Conservation (phyloP, 352 stramenopile species). For the Globisporangium mamillatum region DNA sequence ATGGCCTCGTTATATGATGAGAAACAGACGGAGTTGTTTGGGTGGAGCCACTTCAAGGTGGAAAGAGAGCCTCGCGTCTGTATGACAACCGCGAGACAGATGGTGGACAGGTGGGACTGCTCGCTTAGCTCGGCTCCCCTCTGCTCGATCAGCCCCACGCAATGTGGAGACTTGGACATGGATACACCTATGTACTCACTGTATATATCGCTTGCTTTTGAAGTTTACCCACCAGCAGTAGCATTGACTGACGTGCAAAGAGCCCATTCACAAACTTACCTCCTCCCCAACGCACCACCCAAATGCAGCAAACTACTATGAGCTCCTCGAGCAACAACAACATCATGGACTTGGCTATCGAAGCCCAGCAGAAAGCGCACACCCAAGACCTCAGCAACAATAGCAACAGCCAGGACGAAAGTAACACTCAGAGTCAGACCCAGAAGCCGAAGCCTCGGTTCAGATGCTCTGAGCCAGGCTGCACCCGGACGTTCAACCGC, state of each 20-base stretch:
- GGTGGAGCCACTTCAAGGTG: background rate
- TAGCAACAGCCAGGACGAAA: background rate
- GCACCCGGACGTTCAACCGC: conserved; percentile 41
- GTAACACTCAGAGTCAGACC: background rate
- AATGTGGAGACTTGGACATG: conserved; percentile 10
- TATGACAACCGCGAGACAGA: conserved; percentile 11
- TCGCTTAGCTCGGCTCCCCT: background rate
- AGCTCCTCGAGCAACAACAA: conserved; percentile 4
- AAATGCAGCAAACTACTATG: background rate
- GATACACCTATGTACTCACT: conserved; percentile 5
- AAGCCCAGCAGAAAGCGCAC: background rate
- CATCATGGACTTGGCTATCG: background rate
- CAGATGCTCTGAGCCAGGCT: conserved; percentile 3
- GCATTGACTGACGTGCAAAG: background rate
- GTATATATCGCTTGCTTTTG: background rate
- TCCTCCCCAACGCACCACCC: background rate
- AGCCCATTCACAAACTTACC: conserved; percentile 11
- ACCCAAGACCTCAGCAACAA: background rate
- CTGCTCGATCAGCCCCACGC: background rate
- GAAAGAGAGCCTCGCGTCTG: background rate
- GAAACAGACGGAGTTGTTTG: background rate
- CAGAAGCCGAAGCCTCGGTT: conserved; percentile 10
- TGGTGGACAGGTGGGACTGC: conserved; percentile 9
- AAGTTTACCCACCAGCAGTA: no score
- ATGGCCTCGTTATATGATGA: background rate